Conservation (phyloP, 805 yeast genomes). For the Candida sanyiensis region DNA sequence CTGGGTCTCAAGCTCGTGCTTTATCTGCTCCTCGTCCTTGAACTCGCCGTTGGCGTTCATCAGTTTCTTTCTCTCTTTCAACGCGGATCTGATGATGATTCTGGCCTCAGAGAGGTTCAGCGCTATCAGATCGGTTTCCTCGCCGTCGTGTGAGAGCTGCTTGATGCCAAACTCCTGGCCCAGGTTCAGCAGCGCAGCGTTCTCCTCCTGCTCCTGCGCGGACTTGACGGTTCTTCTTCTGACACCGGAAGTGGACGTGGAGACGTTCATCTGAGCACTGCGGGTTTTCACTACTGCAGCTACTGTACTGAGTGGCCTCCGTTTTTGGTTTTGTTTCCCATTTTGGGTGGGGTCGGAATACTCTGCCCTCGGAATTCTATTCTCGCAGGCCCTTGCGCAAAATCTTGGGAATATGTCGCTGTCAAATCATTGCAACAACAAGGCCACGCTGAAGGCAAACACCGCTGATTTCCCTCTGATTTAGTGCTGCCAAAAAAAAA, state of each 20-base stretch:
- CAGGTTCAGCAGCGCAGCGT: constrained; percentile 77
- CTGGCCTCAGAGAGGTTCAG: constrained; percentile 87
- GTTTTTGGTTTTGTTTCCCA: background rate
- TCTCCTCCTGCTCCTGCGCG: constrained; percentile 77
- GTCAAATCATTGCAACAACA: too few relatives aligned
- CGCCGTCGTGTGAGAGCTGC: constrained; percentile 79
- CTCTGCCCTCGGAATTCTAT: too few relatives aligned
- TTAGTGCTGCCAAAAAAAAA: too few relatives aligned
- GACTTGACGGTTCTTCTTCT: constrained; percentile 67
- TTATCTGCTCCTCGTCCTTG: constrained; percentile 27
- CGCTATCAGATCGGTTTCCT: constrained; percentile 70
- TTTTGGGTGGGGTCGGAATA: too few relatives aligned
- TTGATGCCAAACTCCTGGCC: constrained; percentile 89
- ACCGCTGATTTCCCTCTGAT: too few relatives aligned
- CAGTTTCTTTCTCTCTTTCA: constrained; percentile 63
- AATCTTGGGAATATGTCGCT: too few relatives aligned
- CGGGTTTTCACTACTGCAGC: too few relatives aligned
- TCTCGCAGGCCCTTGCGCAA: too few relatives aligned
- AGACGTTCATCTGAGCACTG: constrained; percentile 79
- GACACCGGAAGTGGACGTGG: constrained; percentile 83
- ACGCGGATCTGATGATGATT: constrained; percentile 81
- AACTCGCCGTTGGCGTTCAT: constrained; percentile 38
- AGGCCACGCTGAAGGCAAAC: too few relatives aligned
- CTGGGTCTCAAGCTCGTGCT: constrained; percentile 8
- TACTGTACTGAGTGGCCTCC: too few relatives aligned